Percentiles rank a stretch among this genome's conserved stretches.
phyloP scores from a whole-genome alignment of 2,329 filamentous ascomycete genomes.

The Arthrobotrys conoides region DNA sequence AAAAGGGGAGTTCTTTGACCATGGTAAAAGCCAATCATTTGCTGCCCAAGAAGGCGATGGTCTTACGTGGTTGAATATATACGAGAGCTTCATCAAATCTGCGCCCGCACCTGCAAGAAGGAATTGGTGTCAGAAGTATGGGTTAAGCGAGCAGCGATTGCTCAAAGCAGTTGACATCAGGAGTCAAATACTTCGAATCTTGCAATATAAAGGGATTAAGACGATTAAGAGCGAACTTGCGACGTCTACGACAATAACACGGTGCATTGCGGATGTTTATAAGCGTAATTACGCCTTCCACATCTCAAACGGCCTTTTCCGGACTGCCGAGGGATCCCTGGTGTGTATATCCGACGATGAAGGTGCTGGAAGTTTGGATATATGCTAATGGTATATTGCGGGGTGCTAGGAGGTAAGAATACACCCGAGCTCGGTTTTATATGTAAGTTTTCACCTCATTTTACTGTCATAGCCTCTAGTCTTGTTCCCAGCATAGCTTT shows the following conservation, averaged over 20 bases:
- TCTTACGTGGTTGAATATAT: conserved; percentile 89
- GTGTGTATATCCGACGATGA: conserved; percentile 53
- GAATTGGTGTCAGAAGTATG: conserved; percentile 87
- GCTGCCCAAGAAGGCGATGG: conserved; percentile 94
- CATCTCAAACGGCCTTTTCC: conserved; percentile 59
- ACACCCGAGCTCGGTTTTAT: conserved; percentile 88
- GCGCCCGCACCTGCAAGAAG: conserved; percentile 83
- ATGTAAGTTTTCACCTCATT: conserved; percentile 75
- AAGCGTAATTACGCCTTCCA: conserved; percentile 64
- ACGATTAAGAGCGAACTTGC: conserved; percentile 73
- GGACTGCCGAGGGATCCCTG: conserved; percentile 21
- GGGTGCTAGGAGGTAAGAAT: conserved; percentile 84
- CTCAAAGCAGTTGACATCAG: conserved; percentile 87
- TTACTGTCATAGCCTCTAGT: too few relatives aligned
- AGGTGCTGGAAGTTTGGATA: not conserved
- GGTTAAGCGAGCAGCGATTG: conserved; percentile 88
- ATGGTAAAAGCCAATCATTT: conserved; percentile 71
- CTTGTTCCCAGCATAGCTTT: too few relatives aligned
- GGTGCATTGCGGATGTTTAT: conserved; percentile 64
- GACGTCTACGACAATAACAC: conserved; percentile 39
- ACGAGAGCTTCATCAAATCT: conserved; percentile 82
- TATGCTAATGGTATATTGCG: conserved; percentile 61
- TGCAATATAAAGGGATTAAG: conserved; percentile 85
- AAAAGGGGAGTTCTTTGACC: conserved; percentile 46
- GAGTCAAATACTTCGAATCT: conserved; percentile 84